These are phyloP conservation scores for Erodium texanum DNA, from an alignment of 441 rosid species.

Conservation along the genomic window DNA sequence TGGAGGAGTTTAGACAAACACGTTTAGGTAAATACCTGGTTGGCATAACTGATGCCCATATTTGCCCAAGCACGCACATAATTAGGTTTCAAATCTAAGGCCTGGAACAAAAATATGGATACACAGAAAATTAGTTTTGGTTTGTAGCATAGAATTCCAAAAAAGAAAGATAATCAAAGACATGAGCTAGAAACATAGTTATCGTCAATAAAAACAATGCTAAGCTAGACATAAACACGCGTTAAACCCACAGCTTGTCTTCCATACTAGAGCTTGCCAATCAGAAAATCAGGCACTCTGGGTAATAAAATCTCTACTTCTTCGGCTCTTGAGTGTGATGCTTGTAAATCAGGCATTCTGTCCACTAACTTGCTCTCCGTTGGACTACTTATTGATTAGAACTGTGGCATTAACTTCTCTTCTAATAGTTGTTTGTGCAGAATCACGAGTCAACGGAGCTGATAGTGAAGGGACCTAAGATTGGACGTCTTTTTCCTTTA, in stretches of 20 bases:
- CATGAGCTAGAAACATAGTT: neutral
- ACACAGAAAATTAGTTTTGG: neutral
- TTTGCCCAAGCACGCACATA: slow-evolving; percentile 99
- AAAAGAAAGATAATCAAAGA: neutral
- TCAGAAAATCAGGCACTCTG: no score
- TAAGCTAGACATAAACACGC: neutral
- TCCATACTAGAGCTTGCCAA: neutral
- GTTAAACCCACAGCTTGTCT: neutral
- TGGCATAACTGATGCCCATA: slow-evolving; percentile 98
- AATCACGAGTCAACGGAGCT: neutral
- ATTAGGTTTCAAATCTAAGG: slow-evolving; percentile 95
- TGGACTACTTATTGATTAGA: neutral
- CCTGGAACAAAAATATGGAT: slow-evolving; percentile 38
- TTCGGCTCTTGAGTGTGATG: no score
- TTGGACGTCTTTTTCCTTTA: neutral
- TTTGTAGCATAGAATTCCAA: neutral
- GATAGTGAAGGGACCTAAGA: neutral
- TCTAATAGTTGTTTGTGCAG: neutral
- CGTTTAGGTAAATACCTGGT: slow-evolving; percentile 50
- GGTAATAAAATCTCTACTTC: no score
- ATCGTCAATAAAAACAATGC: neutral
- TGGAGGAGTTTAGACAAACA: neutral
- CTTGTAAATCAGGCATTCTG: no score
- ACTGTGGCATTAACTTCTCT: neutral
- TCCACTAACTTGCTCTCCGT: neutral